Conservation (phyloP, 2,329 filamentous ascomycete genomes). For the Hypoxylon sp. region DNA sequence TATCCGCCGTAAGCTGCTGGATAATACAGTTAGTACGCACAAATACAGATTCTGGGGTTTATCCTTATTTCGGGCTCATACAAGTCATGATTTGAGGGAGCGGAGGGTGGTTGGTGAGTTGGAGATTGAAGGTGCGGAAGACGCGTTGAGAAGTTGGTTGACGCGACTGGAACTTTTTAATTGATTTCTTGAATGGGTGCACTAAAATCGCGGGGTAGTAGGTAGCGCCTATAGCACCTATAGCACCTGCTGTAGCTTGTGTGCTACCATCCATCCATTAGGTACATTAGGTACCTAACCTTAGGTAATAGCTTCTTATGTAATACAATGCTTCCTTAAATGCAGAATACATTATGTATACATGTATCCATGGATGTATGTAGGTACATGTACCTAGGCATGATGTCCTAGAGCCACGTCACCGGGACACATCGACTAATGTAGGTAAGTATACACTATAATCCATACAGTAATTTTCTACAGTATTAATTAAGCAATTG, state of each 20-base stretch:
- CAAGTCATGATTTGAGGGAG: conserved; percentile 31
- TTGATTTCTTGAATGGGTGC: conserved; percentile 30
- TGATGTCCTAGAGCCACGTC: not conserved
- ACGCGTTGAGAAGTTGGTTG: conserved; percentile 47
- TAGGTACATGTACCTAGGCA: too few species aligned
- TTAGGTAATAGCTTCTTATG: not conserved
- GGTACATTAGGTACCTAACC: too few species aligned
- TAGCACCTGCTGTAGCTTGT: conserved; percentile 34
- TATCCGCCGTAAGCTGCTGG: conserved; percentile 68
- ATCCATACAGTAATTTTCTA: not conserved
- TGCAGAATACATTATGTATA: too few species aligned
- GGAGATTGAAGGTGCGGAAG: conserved; percentile 19
- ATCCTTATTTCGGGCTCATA: conserved; percentile 4
- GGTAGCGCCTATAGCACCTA: conserved; percentile 16
- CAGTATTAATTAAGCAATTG: conserved; percentile 14
- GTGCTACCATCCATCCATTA: not conserved
- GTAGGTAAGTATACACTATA: not conserved
- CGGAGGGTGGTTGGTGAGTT: conserved; percentile 17
- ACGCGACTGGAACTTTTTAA: conserved; percentile 48
- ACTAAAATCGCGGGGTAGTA: conserved; percentile 45
- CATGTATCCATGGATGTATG: too few species aligned
- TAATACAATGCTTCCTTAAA: too few species aligned
- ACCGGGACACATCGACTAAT: not conserved
- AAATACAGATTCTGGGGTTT: not conserved
- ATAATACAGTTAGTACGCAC: conserved; percentile 18